A percentile compares a stretch with the other conserved stretches of the same genome.
Evolutionary conservation across 148 eudicot genomes (phyloP).

Genomic region (Heliamphora exappendiculata): DNA sequence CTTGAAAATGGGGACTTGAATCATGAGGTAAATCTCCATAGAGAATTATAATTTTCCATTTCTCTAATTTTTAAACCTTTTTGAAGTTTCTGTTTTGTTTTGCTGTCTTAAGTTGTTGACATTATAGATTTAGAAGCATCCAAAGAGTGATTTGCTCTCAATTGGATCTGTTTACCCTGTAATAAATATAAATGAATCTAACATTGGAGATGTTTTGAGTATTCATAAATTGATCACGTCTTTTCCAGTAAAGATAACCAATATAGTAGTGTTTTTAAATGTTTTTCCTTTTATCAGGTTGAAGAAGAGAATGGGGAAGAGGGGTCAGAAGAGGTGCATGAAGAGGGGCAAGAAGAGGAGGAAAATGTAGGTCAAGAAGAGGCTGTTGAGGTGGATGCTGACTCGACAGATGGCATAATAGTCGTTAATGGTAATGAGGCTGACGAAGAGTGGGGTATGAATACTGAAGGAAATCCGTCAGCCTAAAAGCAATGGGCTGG

Average conservation of each 20-base stretch:
- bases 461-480: slow-evolving; percentile 84
- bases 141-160: background rate
- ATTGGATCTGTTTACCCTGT: background rate
- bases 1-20: slow-evolving; percentile 73
- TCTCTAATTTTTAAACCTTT: background rate
- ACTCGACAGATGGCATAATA: slow-evolving; percentile 88
- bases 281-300: slow-evolving; percentile 15
- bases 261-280: background rate
- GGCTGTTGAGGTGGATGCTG: slow-evolving; percentile 86
- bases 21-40: slow-evolving; percentile 53
- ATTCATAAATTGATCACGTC: background rate
- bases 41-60: background rate
- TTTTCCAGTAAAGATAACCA: background rate
- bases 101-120: background rate
- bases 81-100: slow-evolving; percentile 6
- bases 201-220: background rate
- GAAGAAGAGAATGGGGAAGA: slow-evolving; percentile 53
- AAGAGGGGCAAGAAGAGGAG: slow-evolving; percentile 28
- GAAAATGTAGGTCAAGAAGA: slow-evolving; percentile 66
- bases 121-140: background rate
- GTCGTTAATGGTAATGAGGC: slow-evolving; percentile 87
- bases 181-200: background rate
- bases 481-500: slow-evolving; percentile 92
- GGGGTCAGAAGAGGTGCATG: slow-evolving; percentile 3
- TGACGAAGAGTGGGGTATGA: slow-evolving; percentile 97